A percentile compares a stretch with the other conserved stretches of the same genome.
phyloP scores from a whole-genome alignment of 2,329 filamentous ascomycete genomes.

The Claviceps humidiphila region DNA sequence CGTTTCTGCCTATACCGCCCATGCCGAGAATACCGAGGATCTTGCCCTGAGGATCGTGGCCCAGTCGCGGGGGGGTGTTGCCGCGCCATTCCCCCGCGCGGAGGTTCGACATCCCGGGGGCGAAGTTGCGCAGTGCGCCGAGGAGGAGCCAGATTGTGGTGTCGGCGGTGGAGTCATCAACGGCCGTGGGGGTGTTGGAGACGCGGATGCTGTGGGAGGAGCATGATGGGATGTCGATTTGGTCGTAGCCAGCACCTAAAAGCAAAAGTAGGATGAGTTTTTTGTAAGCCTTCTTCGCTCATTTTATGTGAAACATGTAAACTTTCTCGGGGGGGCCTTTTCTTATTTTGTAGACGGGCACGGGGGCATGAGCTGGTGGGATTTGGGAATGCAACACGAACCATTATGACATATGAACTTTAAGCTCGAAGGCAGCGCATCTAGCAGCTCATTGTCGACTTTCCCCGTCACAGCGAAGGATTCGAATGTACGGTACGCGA shows the following conservation, averaged over 20 bases:
- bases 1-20: constrained; percentile 70
- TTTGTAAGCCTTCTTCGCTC: neutral
- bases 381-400: constrained; percentile 15
- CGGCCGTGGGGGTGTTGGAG: constrained; percentile 69
- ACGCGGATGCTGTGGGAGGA: constrained; percentile 53
- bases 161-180: constrained; percentile 76
- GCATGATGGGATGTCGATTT: constrained; percentile 62
- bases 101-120: constrained; percentile 49
- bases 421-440: constrained; percentile 38
- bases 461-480: constrained; percentile 52
- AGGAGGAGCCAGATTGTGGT: constrained; percentile 69
- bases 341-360: neutral
- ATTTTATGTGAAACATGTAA: too few species aligned
- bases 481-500: constrained; percentile 58
- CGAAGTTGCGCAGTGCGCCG: constrained; percentile 64
- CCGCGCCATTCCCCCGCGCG: constrained; percentile 58
- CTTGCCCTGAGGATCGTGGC: constrained; percentile 70
- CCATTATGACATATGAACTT: constrained; percentile 49
- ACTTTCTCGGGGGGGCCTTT: too few species aligned
- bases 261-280: neutral
- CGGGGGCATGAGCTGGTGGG: too few species aligned
- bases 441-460: constrained; percentile 58
- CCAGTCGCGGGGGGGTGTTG: constrained; percentile 36
- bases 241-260: constrained; percentile 71
- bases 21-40: constrained; percentile 70